These are phyloP conservation scores for Fimicolochytrium jonesii DNA, from an alignment of 192 early-diverging fungal species.

Conservation along the genomic window DNA sequence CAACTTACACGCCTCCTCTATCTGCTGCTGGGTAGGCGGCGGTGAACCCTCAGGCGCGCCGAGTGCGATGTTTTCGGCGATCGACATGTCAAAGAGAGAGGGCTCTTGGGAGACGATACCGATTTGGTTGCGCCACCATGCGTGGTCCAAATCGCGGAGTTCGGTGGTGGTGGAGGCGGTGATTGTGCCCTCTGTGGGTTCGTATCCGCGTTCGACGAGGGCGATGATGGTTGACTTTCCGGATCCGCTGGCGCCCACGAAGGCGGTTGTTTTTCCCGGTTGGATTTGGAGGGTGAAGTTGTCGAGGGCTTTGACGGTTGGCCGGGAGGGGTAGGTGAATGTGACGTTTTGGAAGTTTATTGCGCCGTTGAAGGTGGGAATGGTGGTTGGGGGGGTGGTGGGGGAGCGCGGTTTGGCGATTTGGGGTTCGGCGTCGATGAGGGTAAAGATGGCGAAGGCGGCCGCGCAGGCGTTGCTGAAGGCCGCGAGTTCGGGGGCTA, in stretches of 20 bases:
- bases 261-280: conserved; percentile 80
- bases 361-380: not conserved
- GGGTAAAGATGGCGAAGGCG: conserved; percentile 61
- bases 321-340: conserved; percentile 65
- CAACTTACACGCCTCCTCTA: conserved; percentile 28
- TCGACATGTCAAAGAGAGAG: conserved; percentile 37
- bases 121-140: conserved; percentile 69
- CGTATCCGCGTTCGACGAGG: conserved; percentile 78
- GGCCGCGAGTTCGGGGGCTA: conserved; percentile 63
- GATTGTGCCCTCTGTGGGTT: conserved; percentile 44
- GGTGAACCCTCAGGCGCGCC: conserved; percentile 66
- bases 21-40: conserved; percentile 49
- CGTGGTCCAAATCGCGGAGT: conserved; percentile 70
- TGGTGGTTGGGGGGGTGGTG: conserved; percentile 52
- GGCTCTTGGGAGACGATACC: conserved; percentile 65
- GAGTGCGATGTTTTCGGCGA: conserved; percentile 40
- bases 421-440: conserved; percentile 64
- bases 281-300: conserved; percentile 34
- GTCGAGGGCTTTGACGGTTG: conserved; percentile 50
- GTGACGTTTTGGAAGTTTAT: conserved; percentile 47
- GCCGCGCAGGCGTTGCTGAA: conserved; percentile 76
- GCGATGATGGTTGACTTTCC: conserved; percentile 80
- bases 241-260: conserved; percentile 74
- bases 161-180: conserved; percentile 71
- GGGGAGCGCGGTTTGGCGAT: conserved; percentile 49